phyloP scores from a whole-genome alignment of 2,329 filamentous ascomycete genomes.

The Arachnomyces sp. region DNA sequence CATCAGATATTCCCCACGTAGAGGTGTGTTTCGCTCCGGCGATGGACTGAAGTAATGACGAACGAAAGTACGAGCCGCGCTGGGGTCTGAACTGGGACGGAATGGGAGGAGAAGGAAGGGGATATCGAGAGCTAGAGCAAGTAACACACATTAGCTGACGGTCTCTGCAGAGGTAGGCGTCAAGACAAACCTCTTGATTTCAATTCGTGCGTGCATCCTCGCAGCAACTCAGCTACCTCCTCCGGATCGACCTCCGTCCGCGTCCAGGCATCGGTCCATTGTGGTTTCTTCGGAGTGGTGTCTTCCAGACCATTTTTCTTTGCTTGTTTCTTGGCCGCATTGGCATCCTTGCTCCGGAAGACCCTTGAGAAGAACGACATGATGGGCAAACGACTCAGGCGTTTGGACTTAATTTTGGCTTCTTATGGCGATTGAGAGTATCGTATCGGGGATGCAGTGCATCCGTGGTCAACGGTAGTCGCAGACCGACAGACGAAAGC shows the following conservation, averaged over 20 bases:
- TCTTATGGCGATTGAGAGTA: neutral
- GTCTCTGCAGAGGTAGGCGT: slow-evolving; percentile 11
- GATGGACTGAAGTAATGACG: slow-evolving; percentile 79
- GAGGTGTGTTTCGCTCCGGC: slow-evolving; percentile 49
- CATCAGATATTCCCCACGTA: slow-evolving; percentile 61
- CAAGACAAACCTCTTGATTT: slow-evolving; percentile 76
- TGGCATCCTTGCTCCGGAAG: slow-evolving; percentile 69
- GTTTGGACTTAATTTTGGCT: slow-evolving; percentile 6
- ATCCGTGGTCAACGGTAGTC: neutral
- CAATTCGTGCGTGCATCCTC: slow-evolving; percentile 79
- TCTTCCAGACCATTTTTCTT: slow-evolving; percentile 45
- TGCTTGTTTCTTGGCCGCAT: slow-evolving; percentile 53
- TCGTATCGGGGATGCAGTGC: neutral
- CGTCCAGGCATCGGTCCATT: slow-evolving; percentile 82
- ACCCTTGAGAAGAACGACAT: slow-evolving; percentile 55
- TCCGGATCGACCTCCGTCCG: slow-evolving; percentile 77
- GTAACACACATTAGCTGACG: slow-evolving; percentile 18
- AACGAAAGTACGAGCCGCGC: slow-evolving; percentile 84
- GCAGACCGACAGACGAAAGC: neutral
- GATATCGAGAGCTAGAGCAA: slow-evolving; percentile 68
- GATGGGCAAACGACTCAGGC: slow-evolving; percentile 7
- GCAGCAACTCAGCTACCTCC: slow-evolving; percentile 81
- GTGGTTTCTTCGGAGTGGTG: slow-evolving; percentile 58
- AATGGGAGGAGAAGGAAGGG: slow-evolving; percentile 93
- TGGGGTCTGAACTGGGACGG: slow-evolving; percentile 84